phyloP scores from a whole-genome alignment of 2,329 filamentous ascomycete species.

The Phaeoacremonium minimum region DNA sequence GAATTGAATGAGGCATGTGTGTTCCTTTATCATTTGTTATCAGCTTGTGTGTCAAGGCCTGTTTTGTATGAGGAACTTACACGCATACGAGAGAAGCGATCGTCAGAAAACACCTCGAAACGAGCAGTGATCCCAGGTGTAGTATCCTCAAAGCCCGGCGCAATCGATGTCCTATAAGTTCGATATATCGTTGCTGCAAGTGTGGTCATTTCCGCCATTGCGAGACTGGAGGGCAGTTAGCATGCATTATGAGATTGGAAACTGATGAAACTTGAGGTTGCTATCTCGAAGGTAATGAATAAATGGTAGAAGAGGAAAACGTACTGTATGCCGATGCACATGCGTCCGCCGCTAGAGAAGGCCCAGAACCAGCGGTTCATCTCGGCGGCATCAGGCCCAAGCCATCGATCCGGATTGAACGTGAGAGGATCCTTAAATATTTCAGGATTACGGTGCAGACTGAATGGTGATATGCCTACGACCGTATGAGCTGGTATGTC shows the following conservation, averaged over 20 bases:
- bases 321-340: constrained; percentile 15
- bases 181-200: constrained; percentile 38
- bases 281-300: no score
- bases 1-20: constrained; percentile 15
- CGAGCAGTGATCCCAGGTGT: constrained; percentile 33
- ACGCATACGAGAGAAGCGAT: neutral
- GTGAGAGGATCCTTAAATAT: constrained; percentile 15
- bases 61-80: neutral
- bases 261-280: neutral
- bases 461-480: constrained; percentile 17
- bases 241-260: neutral
- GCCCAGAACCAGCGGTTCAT: constrained; percentile 14
- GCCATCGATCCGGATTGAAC: constrained; percentile 19
- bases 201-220: constrained; percentile 46
- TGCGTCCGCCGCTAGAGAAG: constrained; percentile 12
- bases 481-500: constrained; percentile 14
- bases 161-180: constrained; percentile 29
- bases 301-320: constrained; percentile 2
- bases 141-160: constrained; percentile 18
- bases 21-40: constrained; percentile 9
- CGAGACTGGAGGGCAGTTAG: constrained; percentile 26
- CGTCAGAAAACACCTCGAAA: constrained; percentile 14
- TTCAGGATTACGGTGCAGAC: constrained; percentile 17
- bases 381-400: constrained; percentile 9
- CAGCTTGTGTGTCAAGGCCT: neutral